phyloP scores from a whole-genome alignment of 2,329 filamentous ascomycete species.

The Aureobasidium lini region DNA sequence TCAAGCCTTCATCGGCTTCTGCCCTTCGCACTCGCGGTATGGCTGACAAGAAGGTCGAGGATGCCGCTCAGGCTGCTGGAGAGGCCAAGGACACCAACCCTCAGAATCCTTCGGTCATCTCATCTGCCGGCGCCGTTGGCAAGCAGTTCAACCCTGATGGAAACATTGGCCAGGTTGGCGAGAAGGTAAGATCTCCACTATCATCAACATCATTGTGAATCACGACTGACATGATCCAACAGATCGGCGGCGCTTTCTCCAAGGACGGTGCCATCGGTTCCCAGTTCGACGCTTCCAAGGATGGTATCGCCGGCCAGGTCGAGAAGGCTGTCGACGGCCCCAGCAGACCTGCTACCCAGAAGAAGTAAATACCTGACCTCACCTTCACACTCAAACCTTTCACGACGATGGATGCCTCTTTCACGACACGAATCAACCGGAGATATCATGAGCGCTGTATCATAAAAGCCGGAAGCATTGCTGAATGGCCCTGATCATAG shows the following conservation, averaged over 20 bases:
- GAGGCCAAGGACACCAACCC: conserved; percentile 14
- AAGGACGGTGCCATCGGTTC: conserved; percentile 49
- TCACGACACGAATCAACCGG: neutral
- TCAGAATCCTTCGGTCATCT: conserved; percentile 34
- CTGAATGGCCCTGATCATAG: neutral
- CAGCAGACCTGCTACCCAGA: conserved; percentile 26
- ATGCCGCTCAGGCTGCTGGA: conserved; percentile 11
- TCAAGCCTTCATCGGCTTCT: conserved; percentile 9
- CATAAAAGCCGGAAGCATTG: neutral
- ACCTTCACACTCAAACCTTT: neutral
- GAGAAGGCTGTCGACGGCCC: conserved; percentile 40
- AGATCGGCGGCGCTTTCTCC: conserved; percentile 43
- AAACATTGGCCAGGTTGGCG: conserved; percentile 42
- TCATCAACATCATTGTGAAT: neutral
- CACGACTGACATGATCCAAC: neutral
- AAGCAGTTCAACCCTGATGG: conserved; percentile 50
- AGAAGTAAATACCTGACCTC: conserved; percentile 14
- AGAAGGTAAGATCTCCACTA: conserved; percentile 23
- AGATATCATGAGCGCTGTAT: neutral
- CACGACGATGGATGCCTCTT: conserved; percentile 1
- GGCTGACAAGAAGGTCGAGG: conserved; percentile 14
- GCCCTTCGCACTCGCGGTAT: conserved; percentile 6
- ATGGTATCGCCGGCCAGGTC: conserved; percentile 47
- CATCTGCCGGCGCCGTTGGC: conserved; percentile 45
- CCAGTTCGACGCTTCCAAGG: conserved; percentile 47